These are phyloP conservation scores for Peniophora sp. DNA, from an alignment of 1,284 basidiomycete species.

Conservation along the genomic window DNA sequence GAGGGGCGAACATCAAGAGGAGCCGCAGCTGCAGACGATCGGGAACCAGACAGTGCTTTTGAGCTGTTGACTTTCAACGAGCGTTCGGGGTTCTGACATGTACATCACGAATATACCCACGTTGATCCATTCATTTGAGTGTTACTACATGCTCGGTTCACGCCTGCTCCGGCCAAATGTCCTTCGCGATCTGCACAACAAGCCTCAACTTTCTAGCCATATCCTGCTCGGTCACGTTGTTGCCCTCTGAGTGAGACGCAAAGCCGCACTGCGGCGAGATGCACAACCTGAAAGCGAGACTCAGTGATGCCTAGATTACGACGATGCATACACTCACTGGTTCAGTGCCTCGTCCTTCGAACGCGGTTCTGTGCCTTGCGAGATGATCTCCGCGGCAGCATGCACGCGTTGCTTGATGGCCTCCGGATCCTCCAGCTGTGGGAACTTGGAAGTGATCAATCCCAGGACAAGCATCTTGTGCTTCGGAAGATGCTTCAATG, in stretches of 20 bases:
- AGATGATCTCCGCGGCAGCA: conserved; percentile 55
- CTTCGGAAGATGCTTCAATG: conserved; percentile 56
- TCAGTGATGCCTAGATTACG: conserved; percentile 1
- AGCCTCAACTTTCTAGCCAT: conserved; percentile 41
- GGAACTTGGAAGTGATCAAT: conserved; percentile 66
- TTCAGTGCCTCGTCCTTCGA: conserved; percentile 47
- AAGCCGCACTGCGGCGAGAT: conserved; percentile 76
- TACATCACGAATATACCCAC: no score
- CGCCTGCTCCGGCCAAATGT: conserved; percentile 34
- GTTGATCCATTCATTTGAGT: no score
- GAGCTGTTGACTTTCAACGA: not conserved
- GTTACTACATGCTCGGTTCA: not conserved
- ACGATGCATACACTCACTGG: conserved; percentile 35
- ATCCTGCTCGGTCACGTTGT: conserved; percentile 49
- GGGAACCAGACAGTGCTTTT: not conserved
- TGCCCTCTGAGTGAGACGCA: conserved; percentile 60
- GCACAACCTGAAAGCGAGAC: conserved; percentile 37
- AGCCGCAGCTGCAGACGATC: not conserved
- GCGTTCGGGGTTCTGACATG: not conserved
- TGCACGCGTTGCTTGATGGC: conserved; percentile 53
- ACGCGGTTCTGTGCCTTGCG: conserved; percentile 42
- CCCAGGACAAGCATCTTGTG: conserved; percentile 69
- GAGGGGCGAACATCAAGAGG: not conserved
- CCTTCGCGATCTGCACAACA: conserved; percentile 42
- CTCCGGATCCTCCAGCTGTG: conserved; percentile 55